These are phyloP conservation scores for Yarrowia sp. DNA, from an alignment of 805 yeast species.

Conservation along the genomic window DNA sequence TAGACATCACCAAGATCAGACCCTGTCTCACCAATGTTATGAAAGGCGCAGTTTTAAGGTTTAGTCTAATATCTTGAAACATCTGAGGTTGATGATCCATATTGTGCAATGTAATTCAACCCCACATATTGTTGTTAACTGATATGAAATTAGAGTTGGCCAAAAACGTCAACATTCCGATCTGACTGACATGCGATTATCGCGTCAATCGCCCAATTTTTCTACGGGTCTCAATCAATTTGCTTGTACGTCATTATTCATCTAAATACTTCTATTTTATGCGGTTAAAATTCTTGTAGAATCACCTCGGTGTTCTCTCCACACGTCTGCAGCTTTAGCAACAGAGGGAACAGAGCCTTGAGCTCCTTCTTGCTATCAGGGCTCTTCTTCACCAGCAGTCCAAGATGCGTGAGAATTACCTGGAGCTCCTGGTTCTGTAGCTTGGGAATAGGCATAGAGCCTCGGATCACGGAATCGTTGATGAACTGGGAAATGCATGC, in stretches of 20 bases:
- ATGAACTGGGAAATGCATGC: slow-evolving; percentile 29
- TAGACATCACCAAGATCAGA: neutral
- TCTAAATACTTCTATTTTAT: slow-evolving; percentile 13
- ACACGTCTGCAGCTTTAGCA: slow-evolving; percentile 16
- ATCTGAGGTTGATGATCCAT: neutral
- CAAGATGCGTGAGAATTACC: slow-evolving; percentile 12
- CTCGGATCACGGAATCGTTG: slow-evolving; percentile 26
- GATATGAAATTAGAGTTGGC: neutral
- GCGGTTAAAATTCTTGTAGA: slow-evolving; percentile 25
- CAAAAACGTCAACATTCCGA: neutral
- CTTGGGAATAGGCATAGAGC: slow-evolving; percentile 36
- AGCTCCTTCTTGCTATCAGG: slow-evolving; percentile 28
- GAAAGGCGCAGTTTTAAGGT: neutral
- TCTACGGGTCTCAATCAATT: neutral
- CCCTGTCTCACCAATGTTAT: slow-evolving; percentile 7
- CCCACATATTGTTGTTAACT: neutral
- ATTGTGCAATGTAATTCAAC: neutral
- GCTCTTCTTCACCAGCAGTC: slow-evolving; percentile 2
- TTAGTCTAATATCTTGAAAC: neutral
- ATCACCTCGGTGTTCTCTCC: slow-evolving; percentile 34
- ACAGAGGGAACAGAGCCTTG: slow-evolving; percentile 23
- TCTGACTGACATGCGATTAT: neutral
- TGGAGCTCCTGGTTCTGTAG: slow-evolving; percentile 29
- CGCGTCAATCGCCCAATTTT: too few species aligned
- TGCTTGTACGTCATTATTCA: neutral